Percentiles rank a stretch among this genome's conserved stretches.
These are phyloP conservation scores for Fusarium pseudograminearum DNA, from an alignment of 2,329 filamentous ascomycete species.

Conservation along the genomic window DNA sequence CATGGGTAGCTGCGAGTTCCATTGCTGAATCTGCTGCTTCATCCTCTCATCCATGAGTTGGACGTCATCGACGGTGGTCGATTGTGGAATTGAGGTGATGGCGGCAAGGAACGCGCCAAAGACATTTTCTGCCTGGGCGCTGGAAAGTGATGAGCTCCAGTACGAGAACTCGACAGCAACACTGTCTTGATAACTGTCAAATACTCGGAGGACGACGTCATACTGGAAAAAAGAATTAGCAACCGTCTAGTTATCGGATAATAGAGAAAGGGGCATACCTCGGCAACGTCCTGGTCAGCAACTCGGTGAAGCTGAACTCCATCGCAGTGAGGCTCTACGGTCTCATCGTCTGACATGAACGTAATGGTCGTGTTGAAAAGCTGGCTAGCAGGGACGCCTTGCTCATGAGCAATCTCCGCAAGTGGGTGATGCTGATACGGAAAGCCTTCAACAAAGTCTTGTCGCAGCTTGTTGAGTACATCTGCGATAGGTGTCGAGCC, in stretches of 20 bases:
- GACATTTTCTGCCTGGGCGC: constrained; percentile 21
- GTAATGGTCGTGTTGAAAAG: constrained; percentile 26
- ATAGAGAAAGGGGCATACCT: background rate
- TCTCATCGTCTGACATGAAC: constrained; percentile 4
- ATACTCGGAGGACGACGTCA: background rate
- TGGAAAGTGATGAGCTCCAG: constrained; percentile 23
- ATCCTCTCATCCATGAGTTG: background rate
- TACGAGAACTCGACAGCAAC: constrained; percentile 20
- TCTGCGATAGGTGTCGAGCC: background rate
- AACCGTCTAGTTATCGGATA: background rate
- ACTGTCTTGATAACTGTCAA: background rate
- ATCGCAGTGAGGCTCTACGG: background rate
- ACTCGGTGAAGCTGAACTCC: background rate
- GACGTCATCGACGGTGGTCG: constrained; percentile 12
- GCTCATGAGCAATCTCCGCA: constrained; percentile 23
- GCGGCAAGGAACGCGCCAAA: constrained; percentile 24
- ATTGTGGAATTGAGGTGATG: constrained; percentile 15
- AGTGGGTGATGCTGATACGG: constrained; percentile 20
- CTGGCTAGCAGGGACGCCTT: constrained; percentile 15
- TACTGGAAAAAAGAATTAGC: background rate
- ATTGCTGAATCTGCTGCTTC: background rate
- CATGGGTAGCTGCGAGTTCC: background rate
- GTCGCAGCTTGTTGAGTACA: background rate
- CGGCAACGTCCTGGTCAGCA: constrained; percentile 4
- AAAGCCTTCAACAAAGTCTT: constrained; percentile 14